These are phyloP conservation scores for Cyclotella choctawhatcheeana DNA, from an alignment of 108 stramenopile species.

Conservation along the genomic window DNA sequence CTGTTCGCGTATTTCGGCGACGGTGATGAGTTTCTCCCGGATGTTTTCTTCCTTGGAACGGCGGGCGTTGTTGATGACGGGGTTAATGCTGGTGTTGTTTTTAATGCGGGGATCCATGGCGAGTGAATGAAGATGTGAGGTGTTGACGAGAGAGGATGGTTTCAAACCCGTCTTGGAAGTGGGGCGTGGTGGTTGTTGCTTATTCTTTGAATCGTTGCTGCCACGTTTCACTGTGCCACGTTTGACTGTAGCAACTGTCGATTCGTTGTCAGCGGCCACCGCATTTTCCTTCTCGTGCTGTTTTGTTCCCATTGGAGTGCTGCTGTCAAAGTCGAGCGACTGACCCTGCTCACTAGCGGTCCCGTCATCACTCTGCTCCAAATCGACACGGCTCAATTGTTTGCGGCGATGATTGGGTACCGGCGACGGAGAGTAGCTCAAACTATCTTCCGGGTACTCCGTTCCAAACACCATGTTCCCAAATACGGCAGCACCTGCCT, in stretches of 20 bases:
- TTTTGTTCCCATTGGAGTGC: constrained; percentile 1
- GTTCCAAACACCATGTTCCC: constrained; percentile 40
- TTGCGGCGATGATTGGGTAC: constrained; percentile 22
- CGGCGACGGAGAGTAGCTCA: constrained; percentile 48
- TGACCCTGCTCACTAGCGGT: constrained; percentile 3
- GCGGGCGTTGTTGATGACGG: constrained; percentile 34
- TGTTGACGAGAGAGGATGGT: background rate
- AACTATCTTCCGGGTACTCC: constrained; percentile 45
- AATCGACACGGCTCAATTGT: background rate
- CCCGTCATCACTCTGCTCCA: too few relatives aligned
- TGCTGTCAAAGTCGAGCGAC: constrained; percentile 26
- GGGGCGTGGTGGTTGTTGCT: background rate
- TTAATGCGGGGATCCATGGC: too few relatives aligned
- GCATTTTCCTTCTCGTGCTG: constrained; percentile 16
- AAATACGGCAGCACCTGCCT: constrained; percentile 44
- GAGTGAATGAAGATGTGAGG: too few relatives aligned
- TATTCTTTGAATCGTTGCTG: background rate
- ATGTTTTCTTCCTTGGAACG: constrained; percentile 36
- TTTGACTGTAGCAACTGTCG: background rate
- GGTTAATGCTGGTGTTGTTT: constrained; percentile 27
- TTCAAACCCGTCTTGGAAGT: background rate
- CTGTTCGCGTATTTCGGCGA: constrained; percentile 58
- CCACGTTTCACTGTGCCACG: background rate
- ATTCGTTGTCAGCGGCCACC: background rate
- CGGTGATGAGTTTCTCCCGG: constrained; percentile 34